Evolutionary conservation across 2,329 filamentous ascomycete species (phyloP).

Genomic region (Aspergillus sp.): DNA sequence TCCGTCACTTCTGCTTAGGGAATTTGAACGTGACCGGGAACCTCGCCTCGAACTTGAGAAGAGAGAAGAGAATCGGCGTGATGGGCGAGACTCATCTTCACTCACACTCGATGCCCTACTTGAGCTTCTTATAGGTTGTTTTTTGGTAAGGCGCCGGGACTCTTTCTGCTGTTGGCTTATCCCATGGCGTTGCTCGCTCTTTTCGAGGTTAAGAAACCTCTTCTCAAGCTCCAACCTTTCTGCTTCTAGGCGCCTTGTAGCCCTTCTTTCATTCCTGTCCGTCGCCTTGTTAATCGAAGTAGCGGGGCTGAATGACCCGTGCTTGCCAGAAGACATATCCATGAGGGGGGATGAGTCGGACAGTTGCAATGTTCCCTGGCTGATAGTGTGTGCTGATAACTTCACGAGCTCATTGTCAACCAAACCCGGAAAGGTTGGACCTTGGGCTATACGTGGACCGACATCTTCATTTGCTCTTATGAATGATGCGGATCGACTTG

Average conservation of each 20-base stretch:
- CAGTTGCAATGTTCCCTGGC: slow-evolving; percentile 3
- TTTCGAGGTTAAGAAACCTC: slow-evolving; percentile 27
- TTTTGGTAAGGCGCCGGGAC: slow-evolving; percentile 38
- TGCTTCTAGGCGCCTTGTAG: slow-evolving; percentile 34
- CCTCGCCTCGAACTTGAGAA: slow-evolving; percentile 30
- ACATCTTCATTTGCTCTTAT: background rate
- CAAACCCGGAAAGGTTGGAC: slow-evolving; percentile 1
- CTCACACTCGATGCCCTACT: slow-evolving; percentile 34
- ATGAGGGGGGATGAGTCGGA: slow-evolving; percentile 10
- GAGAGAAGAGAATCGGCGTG: slow-evolving; percentile 27
- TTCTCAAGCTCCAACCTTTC: slow-evolving; percentile 33
- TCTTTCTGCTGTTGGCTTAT: slow-evolving; percentile 20
- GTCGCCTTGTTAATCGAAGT: slow-evolving; percentile 23
- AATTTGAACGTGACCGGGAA: slow-evolving; percentile 32
- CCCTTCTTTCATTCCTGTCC: slow-evolving; percentile 32
- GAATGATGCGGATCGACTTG: background rate
- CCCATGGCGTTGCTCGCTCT: slow-evolving; percentile 22
- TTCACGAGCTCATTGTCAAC: slow-evolving; percentile 3
- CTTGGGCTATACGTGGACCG: background rate
- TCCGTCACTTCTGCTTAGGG: slow-evolving; percentile 23
- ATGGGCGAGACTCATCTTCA: slow-evolving; percentile 29
- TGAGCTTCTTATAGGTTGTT: slow-evolving; percentile 33
- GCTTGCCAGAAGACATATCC: slow-evolving; percentile 8
- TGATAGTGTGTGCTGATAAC: slow-evolving; percentile 4
- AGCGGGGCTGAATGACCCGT: slow-evolving; percentile 20